A percentile compares a stretch with the other conserved stretches of the same genome.
Conservation (phyloP, 2,329 filamentous ascomycete species). For the Epichloe aotearoae region DNA sequence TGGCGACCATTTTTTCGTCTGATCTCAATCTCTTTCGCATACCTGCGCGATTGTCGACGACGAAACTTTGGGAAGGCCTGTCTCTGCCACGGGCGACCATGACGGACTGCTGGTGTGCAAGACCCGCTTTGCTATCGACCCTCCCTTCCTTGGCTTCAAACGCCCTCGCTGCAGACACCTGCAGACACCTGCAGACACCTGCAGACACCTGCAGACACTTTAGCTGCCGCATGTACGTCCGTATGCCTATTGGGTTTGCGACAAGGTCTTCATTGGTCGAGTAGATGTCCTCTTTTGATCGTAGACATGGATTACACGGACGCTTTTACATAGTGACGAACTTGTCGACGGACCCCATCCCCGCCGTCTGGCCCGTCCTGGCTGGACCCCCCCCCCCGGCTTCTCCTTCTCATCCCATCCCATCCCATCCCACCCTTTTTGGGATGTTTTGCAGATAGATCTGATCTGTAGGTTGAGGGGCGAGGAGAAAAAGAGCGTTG, state of each 20-base stretch:
- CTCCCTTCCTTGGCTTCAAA: conserved; percentile 23
- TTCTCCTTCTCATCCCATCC: conserved; percentile 8
- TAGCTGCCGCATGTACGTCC: conserved; percentile 20
- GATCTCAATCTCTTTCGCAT: conserved; percentile 29
- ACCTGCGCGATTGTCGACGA: conserved; percentile 14
- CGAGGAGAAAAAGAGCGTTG: conserved; percentile 8
- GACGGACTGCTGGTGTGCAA: conserved; percentile 9
- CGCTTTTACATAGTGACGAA: conserved; percentile 12
- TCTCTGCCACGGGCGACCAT: conserved; percentile 1
- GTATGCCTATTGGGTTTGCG: conserved; percentile 13
- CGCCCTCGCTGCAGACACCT: conserved; percentile 16
- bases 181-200: conserved; percentile 13
- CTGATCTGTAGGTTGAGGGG: conserved; percentile 20
- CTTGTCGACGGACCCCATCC: conserved; percentile 5
- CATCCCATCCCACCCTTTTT: conserved; percentile 1
- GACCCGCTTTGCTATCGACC: conserved; percentile 14
- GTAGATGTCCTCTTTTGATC: conserved; percentile 7
- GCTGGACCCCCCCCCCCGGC: not conserved
- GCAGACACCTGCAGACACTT: conserved; percentile 14
- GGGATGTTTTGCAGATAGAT: conserved; percentile 19
- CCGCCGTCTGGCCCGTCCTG: not conserved
- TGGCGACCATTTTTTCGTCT: conserved; percentile 19
- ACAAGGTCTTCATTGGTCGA: conserved; percentile 16
- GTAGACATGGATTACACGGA: conserved; percentile 12
- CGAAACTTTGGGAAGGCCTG: not conserved